Base-by-base conservation (phyloP, 768 basidiomycete species). In the Hericium coralloides region DNA sequence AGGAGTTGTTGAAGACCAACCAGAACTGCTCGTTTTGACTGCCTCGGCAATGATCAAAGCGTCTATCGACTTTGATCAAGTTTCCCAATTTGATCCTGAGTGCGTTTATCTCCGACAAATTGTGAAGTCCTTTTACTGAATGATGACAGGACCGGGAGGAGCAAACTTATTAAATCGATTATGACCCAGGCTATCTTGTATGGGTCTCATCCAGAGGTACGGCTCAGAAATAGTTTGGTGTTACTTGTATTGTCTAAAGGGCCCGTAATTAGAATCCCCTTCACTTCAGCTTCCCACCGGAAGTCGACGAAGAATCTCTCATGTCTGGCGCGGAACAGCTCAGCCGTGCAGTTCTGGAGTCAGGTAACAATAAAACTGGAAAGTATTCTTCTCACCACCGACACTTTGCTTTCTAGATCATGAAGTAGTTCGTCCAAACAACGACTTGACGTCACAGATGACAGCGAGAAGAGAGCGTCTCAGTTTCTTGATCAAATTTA, bases 181-280 rank as follows among this genome's bases (percentile, higher is more conserved):
- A 84, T 92, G 83, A 87, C 82, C 48, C 88, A 92, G 65, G 89
- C 89, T 12, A 89, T 92, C 60, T 66, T 91, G 37, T 91, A 90
- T 65, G 87, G 87, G 12, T 77, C 85, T 25, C 73, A 83, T 62
- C 75, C 83, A 22, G 78, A 84, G 66, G 85, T 85, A 66, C 36
- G 72, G 60, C 23, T 38, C 12, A 31, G 31, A 31, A 8, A 31
- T 8, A 8, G 4, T 31, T 31, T 31, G 31, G 31, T 31, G 7
- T 31, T 31, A 8, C 31, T 31, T 31, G 8, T 9, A 6, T 8
- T 8, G 8, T 20, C 43, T 8, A 31, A 31, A 8, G 31, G 8
- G 31, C 31, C 8, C 31, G 31, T 31, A 38, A 9, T 15, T 58
- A 89, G 79, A 92, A 92, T 64, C 90, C 89, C 10, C 68, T 92